These are phyloP conservation scores for Wickerhamiella sorbophila DNA, from an alignment of 805 yeast genomes.

Conservation along the genomic window DNA sequence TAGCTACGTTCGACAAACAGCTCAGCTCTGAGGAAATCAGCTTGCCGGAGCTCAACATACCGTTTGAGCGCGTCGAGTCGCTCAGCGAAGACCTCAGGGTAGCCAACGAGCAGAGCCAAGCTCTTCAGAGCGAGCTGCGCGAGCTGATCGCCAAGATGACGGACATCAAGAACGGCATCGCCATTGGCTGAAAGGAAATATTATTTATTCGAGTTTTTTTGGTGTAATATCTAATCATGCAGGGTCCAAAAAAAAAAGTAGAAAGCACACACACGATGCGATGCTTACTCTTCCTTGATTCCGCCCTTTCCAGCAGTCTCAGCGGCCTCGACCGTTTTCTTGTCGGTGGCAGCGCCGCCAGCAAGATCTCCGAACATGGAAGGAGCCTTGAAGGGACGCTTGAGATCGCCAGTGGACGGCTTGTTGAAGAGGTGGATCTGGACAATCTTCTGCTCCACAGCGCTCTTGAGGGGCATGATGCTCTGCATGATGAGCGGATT, in stretches of 20 bases:
- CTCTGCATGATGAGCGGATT: slow-evolving; percentile 94
- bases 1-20: slow-evolving; percentile 3
- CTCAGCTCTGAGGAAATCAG: neutral
- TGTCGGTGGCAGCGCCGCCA: slow-evolving; percentile 50
- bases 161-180: neutral
- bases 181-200: too few species aligned
- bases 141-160: neutral
- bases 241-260: too few species aligned
- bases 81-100: neutral
- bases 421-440: slow-evolving; percentile 77
- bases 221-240: neutral
- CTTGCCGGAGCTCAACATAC: neutral
- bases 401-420: slow-evolving; percentile 76
- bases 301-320: slow-evolving; percentile 73
- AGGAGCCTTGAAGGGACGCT: slow-evolving; percentile 91
- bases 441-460: slow-evolving; percentile 78
- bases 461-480: slow-evolving; percentile 77
- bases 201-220: neutral
- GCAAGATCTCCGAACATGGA: slow-evolving; percentile 53
- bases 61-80: neutral
- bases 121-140: neutral
- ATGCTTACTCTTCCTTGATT: slow-evolving; percentile 60
- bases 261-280: too few species aligned
- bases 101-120: neutral
- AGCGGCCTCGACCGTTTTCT: slow-evolving; percentile 70